Conservation (phyloP, 2,329 filamentous ascomycete species). For the Aspergillus fischeri region DNA sequence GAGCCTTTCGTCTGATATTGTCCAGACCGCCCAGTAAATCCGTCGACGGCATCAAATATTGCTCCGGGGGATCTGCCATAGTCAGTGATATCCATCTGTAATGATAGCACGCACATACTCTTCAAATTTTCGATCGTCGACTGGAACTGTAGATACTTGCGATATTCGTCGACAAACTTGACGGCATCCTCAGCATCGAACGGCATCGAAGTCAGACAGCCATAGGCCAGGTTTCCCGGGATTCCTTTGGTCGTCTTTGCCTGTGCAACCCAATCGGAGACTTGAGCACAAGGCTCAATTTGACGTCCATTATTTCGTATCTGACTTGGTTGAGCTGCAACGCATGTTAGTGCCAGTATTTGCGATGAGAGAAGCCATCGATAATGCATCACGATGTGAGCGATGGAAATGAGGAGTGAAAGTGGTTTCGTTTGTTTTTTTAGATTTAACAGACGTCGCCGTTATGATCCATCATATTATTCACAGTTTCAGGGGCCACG, state of each 20-base stretch:
- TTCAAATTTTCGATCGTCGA: slow-evolving; percentile 48
- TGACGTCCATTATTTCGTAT: not conserved
- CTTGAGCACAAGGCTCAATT: not conserved
- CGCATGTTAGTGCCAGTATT: not conserved
- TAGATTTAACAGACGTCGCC: not conserved
- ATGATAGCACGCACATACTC: slow-evolving; percentile 2
- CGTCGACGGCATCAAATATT: slow-evolving; percentile 47
- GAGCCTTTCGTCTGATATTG: slow-evolving; percentile 43
- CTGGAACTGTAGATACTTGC: slow-evolving; percentile 46
- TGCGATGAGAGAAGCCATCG: not conserved
- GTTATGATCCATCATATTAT: not conserved
- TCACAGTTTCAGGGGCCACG: not conserved
- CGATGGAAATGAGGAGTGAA: not conserved
- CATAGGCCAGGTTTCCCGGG: slow-evolving; percentile 13
- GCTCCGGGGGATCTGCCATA: slow-evolving; percentile 44
- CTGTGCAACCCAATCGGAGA: not conserved
- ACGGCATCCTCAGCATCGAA: slow-evolving; percentile 22
- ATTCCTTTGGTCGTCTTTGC: slow-evolving; percentile 1
- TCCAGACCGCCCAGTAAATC: slow-evolving; percentile 48
- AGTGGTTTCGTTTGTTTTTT: not conserved
- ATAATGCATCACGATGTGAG: not conserved
- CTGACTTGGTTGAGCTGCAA: not conserved
- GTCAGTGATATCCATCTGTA: not conserved
- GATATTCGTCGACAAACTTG: slow-evolving; percentile 20
- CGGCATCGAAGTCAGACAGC: slow-evolving; percentile 27